Percentiles rank a stretch among this genome's conserved stretches.
phyloP scores from a whole-genome alignment of 2,329 filamentous ascomycete species.

The Phialemoniopsis sp. region DNA sequence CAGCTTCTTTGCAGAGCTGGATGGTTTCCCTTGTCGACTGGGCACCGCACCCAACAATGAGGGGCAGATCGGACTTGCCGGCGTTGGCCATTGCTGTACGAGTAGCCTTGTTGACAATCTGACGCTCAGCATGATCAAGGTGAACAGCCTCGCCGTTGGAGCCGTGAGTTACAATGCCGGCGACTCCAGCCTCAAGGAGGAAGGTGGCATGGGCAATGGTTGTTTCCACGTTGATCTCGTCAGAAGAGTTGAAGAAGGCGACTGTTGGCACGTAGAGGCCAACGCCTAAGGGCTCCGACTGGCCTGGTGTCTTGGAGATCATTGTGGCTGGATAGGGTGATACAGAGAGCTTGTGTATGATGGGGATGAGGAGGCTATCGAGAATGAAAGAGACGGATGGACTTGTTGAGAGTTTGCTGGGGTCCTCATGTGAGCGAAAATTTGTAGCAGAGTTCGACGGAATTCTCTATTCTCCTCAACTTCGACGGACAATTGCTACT shows the following conservation, averaged over 20 bases:
- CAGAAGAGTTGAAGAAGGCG: constrained; percentile 50
- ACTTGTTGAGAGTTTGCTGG: no score
- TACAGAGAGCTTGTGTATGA: no score
- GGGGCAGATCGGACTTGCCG: constrained; percentile 51
- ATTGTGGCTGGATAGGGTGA: no score
- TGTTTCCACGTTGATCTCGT: constrained; percentile 49
- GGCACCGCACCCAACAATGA: constrained; percentile 62
- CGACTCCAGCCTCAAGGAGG: constrained; percentile 58
- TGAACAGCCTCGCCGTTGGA: constrained; percentile 74
- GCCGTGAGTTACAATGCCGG: constrained; percentile 65
- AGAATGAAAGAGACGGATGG: no score
- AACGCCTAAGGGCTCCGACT: no score
- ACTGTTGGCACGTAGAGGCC: constrained; percentile 61
- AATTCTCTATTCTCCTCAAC: no score
- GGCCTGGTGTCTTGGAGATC: no score
- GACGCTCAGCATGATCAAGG: constrained; percentile 60
- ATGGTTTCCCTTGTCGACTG: constrained; percentile 60
- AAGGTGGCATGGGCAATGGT: constrained; percentile 49
- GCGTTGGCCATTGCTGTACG: constrained; percentile 48
- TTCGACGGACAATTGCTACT: no score
- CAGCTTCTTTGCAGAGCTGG: constrained; percentile 54
- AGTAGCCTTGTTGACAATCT: constrained; percentile 55
- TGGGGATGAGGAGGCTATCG: no score
- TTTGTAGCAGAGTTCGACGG: no score
- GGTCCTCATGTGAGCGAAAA: no score